A percentile compares a stretch with the other conserved stretches of the same genome.
These are phyloP conservation scores for Ustilago xerochloae DNA, from an alignment of 1,284 basidiomycete genomes.

Conservation along the genomic window DNA sequence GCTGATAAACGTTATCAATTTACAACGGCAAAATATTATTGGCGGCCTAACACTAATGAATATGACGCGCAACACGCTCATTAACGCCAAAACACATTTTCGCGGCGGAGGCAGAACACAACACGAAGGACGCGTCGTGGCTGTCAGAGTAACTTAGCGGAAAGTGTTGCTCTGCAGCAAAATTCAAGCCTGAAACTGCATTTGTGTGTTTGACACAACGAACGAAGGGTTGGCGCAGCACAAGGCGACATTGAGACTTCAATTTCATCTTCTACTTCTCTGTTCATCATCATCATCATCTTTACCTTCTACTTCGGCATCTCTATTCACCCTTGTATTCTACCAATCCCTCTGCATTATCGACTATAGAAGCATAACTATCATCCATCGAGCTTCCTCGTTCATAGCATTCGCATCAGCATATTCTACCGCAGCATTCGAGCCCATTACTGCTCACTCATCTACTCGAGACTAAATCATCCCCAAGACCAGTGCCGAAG, in stretches of 20 bases:
- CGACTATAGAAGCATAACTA: background rate
- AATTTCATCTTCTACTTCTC: background rate
- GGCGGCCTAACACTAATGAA: background rate
- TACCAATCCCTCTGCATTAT: too few species aligned
- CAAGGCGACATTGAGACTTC: too few species aligned
- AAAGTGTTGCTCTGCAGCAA: constrained; percentile 14
- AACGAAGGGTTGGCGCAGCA: background rate
- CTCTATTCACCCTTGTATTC: background rate
- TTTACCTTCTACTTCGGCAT: background rate
- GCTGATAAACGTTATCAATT: background rate
- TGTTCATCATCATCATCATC: too few species aligned
- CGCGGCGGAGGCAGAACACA: background rate
- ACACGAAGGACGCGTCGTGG: constrained; percentile 17
- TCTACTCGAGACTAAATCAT: too few species aligned
- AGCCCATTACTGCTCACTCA: too few species aligned
- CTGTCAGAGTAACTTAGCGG: too few species aligned
- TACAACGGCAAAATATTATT: background rate
- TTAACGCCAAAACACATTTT: constrained; percentile 14
- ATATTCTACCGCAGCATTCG: background rate
- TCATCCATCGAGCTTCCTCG: background rate
- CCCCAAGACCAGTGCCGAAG: too few species aligned
- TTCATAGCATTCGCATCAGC: background rate
- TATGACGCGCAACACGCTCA: constrained; percentile 15
- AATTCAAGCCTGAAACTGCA: constrained; percentile 10
- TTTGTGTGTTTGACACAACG: background rate